These are phyloP conservation scores for Amylostereum chailletii DNA, from an alignment of 1,284 basidiomycete genomes.

Conservation along the genomic window DNA sequence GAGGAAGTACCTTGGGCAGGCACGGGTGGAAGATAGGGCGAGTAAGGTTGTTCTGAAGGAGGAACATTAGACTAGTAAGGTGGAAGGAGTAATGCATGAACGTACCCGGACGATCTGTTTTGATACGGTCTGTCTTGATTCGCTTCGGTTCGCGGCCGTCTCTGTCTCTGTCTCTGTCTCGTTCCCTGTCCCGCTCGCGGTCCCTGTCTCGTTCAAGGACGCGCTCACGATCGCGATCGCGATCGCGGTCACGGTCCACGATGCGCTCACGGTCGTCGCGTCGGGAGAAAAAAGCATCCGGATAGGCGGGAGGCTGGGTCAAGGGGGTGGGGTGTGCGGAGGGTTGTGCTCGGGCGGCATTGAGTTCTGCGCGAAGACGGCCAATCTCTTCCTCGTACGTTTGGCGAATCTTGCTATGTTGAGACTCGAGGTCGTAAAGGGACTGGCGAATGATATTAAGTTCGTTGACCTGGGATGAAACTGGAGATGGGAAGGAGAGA, in stretches of 20 bases:
- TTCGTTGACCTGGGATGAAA: constrained; percentile 64
- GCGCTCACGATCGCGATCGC: constrained; percentile 17
- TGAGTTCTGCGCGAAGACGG: constrained; percentile 55
- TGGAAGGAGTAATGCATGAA: background rate
- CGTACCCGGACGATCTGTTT: constrained; percentile 25
- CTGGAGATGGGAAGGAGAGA: constrained; percentile 25
- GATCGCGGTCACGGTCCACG: constrained; percentile 9
- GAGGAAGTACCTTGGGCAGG: background rate
- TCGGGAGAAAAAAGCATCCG: constrained; percentile 30
- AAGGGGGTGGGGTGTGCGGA: constrained; percentile 19
- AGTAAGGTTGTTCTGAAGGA: background rate
- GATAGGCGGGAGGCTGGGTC: constrained; percentile 25
- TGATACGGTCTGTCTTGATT: constrained; percentile 30
- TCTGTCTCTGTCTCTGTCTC: constrained; percentile 24
- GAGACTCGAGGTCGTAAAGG: constrained; percentile 71
- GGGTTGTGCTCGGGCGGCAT: constrained; percentile 21
- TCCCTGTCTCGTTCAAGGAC: constrained; percentile 25
- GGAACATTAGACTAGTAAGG: background rate
- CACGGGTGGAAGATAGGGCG: background rate
- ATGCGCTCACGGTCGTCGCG: constrained; percentile 20
- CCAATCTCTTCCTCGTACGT: constrained; percentile 72
- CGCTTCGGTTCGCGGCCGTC: constrained; percentile 34
- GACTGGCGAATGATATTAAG: constrained; percentile 66
- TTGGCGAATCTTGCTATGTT: constrained; percentile 63
- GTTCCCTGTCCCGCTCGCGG: constrained; percentile 12